Conservation (phyloP, 371 early-diverging fungal genomes). For the Mycotypha africana region DNA sequence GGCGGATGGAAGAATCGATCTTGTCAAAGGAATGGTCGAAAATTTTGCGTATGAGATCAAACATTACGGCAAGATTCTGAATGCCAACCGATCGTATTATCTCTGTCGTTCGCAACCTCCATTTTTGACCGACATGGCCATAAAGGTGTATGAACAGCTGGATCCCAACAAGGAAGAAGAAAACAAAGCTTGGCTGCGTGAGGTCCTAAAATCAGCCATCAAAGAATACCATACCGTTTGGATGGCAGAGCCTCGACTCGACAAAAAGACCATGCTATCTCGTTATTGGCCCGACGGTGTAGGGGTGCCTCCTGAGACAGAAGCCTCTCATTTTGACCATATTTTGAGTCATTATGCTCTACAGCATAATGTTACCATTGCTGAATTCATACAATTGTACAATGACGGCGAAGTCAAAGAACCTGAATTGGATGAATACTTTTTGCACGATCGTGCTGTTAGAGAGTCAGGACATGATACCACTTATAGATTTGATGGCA, state of each 20-base stretch:
- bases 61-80: constrained; percentile 94
- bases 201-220: constrained; percentile 70
- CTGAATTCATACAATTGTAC: constrained; percentile 64
- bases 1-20: constrained; percentile 69
- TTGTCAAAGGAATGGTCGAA: constrained; percentile 89
- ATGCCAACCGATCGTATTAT: constrained; percentile 96
- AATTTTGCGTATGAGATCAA: constrained; percentile 92
- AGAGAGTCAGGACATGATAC: constrained; percentile 96
- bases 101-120: constrained; percentile 95
- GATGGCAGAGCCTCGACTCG: constrained; percentile 76
- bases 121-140: constrained; percentile 91
- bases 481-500: constrained; percentile 84
- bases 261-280: constrained; percentile 66
- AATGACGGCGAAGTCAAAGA: constrained; percentile 54
- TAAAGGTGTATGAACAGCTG: constrained; percentile 61
- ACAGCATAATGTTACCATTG: constrained; percentile 55
- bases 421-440: constrained; percentile 86
- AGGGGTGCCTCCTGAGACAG: constrained; percentile 96
- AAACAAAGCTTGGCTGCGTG: constrained; percentile 73
- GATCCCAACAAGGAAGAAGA: constrained; percentile 33
- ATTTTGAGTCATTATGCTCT: constrained; percentile 76
- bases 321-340: constrained; percentile 87
- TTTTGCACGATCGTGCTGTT: constrained; percentile 92
- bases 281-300: constrained; percentile 81
- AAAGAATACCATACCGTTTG: constrained; percentile 90